These are phyloP conservation scores for Ceratocystis alfenasii DNA, from an alignment of 2,329 filamentous ascomycete species.

Conservation along the genomic window DNA sequence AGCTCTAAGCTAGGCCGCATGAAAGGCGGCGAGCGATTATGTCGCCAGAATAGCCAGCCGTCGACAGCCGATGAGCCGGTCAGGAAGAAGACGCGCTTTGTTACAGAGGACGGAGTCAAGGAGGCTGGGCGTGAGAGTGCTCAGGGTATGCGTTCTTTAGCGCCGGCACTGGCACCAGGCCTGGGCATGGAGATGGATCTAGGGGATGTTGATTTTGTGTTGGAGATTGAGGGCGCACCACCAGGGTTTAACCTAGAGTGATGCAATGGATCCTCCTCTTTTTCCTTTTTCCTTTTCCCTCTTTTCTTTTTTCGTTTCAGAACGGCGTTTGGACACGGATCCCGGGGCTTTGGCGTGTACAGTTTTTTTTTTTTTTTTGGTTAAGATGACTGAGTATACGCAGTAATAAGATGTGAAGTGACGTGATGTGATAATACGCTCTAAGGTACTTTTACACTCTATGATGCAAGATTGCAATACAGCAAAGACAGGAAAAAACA, in stretches of 20 bases:
- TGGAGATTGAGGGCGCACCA: conserved; percentile 22
- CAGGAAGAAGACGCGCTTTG: conserved; percentile 66
- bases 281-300: not conserved
- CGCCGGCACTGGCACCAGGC: conserved; percentile 23
- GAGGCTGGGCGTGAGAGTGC: conserved; percentile 62
- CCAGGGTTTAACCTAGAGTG: conserved; percentile 17
- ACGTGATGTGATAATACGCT: conserved; percentile 9
- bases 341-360: not conserved
- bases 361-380: not conserved
- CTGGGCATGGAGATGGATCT: conserved; percentile 6
- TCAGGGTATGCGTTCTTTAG: conserved; percentile 34
- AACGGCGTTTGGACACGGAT: not conserved
- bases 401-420: not conserved
- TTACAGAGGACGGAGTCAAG: conserved; percentile 64
- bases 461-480: conserved; percentile 8
- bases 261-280: not conserved
- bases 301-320: not conserved
- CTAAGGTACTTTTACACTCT: conserved; percentile 1
- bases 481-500: not conserved
- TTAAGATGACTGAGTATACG: too few relatives aligned
- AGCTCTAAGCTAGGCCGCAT: conserved; percentile 47
- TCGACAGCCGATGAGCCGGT: conserved; percentile 34
- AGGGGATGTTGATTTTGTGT: conserved; percentile 18
- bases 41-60: conserved; percentile 27
- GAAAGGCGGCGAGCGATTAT: conserved; percentile 47